Evolutionary conservation across 345 rosid genomes (phyloP).

Genomic region (Anastatica hierochuntica): DNA sequence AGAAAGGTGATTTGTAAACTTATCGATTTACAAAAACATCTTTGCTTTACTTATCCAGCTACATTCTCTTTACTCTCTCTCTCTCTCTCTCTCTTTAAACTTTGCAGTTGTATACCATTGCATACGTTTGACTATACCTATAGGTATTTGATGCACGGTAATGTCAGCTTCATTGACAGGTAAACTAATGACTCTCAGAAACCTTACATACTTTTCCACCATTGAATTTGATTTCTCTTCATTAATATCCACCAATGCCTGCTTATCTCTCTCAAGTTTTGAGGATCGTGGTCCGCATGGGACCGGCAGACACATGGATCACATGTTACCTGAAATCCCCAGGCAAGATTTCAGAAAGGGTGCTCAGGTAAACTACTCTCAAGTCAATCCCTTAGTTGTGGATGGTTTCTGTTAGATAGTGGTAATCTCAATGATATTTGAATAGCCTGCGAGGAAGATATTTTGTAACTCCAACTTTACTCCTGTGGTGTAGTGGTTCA

Average conservation of each 20-base stretch:
- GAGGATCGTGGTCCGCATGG: slow-evolving; percentile 97
- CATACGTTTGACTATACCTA: slow-evolving; percentile 79
- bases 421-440: not conserved
- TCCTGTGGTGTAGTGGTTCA: slow-evolving; percentile 76
- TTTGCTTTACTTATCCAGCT: not conserved
- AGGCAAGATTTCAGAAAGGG: slow-evolving; percentile 93
- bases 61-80: not conserved
- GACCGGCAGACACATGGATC: slow-evolving; percentile 91
- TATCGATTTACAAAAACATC: no score
- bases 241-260: not conserved
- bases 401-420: slow-evolving; percentile 1
- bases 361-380: slow-evolving; percentile 62
- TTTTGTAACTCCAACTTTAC: not conserved
- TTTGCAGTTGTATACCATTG: slow-evolving; percentile 86
- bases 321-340: slow-evolving; percentile 90
- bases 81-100: not conserved
- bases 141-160: slow-evolving; percentile 70
- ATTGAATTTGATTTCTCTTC: not conserved
- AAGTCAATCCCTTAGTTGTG: not conserved
- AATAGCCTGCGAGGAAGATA: not conserved
- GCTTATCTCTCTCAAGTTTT: slow-evolving; percentile 47
- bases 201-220: not conserved
- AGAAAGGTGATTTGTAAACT: slow-evolving; percentile 49
- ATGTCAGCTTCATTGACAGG: slow-evolving; percentile 91
- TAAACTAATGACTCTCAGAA: slow-evolving; percentile 22